These are phyloP conservation scores for Pseudisothecium myosuroides DNA, from an alignment of 225 moss, liverwort and hornwort genomes.

Conservation along the genomic window DNA sequence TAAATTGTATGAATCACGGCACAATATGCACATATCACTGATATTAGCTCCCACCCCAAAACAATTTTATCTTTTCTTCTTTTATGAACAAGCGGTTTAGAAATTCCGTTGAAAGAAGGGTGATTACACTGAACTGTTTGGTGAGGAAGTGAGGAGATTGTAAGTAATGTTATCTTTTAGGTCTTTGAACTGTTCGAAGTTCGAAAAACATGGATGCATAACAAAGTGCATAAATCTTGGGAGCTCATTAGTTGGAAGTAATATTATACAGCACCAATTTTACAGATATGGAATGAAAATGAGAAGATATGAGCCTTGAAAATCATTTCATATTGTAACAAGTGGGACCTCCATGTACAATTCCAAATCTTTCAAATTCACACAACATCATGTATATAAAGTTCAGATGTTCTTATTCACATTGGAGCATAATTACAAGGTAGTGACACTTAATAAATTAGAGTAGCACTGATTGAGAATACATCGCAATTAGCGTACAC, in stretches of 20 bases:
- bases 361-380: background rate
- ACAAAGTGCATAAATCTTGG: background rate
- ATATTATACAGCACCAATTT: background rate
- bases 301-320: background rate
- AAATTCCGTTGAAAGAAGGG: background rate
- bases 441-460: background rate
- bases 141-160: background rate
- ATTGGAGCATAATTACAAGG: background rate
- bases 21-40: background rate
- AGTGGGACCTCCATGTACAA: background rate
- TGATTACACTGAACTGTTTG: too few relatives aligned
- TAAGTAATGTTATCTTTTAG: background rate
- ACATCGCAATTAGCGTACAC: background rate
- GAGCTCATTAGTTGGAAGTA: background rate
- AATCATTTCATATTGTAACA: background rate
- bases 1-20: background rate
- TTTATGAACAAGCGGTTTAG: background rate
- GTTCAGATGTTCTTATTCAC: background rate
- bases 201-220: background rate
- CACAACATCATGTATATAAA: background rate
- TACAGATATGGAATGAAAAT: background rate
- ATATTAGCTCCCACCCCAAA: background rate
- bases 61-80: background rate
- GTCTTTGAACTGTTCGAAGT: background rate
- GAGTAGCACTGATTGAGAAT: background rate